Evolutionary conservation across 345 rosid species (phyloP).

Genomic region (Acer negundo): DNA sequence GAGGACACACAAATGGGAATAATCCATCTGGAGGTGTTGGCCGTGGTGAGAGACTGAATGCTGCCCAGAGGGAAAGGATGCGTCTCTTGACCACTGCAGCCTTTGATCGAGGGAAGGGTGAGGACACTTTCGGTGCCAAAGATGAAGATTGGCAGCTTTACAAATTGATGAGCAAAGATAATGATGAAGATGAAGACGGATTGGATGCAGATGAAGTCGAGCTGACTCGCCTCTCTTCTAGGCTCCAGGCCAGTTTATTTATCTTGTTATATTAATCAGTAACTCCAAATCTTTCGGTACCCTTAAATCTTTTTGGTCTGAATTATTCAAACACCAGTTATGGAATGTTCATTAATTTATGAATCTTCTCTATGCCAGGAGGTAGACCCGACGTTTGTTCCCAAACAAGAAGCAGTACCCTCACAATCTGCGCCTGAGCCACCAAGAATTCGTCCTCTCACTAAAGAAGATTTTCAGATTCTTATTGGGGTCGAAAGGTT

Average conservation of each 20-base stretch:
- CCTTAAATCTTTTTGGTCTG: not conserved
- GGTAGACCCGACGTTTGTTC: constrained; percentile 77
- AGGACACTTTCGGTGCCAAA: constrained; percentile 85
- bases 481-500: constrained; percentile 81
- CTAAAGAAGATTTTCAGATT: constrained; percentile 91
- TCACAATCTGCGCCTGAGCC: constrained; percentile 59
- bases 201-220: constrained; percentile 74
- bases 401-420: constrained; percentile 51
- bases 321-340: not conserved
- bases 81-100: constrained; percentile 95
- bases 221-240: constrained; percentile 65
- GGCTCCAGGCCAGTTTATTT: constrained; percentile 58
- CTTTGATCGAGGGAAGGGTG: constrained; percentile 95
- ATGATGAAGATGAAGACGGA: constrained; percentile 77
- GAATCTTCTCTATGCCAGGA: constrained; percentile 43
- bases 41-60: constrained; percentile 93
- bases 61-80: constrained; percentile 96
- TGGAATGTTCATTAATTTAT: not conserved
- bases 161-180: constrained; percentile 87
- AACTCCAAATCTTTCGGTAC: not conserved
- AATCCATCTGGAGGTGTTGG: constrained; percentile 71
- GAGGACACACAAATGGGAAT: constrained; percentile 72
- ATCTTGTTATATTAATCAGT: not conserved
- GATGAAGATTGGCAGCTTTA: constrained; percentile 99
- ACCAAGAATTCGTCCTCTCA: constrained; percentile 58